Evolutionary conservation across 495 filamentous ascomycete species (phyloP), one percentile per base, ranked within the genome.

Genomic region (Usnea hakonensis): DNA sequence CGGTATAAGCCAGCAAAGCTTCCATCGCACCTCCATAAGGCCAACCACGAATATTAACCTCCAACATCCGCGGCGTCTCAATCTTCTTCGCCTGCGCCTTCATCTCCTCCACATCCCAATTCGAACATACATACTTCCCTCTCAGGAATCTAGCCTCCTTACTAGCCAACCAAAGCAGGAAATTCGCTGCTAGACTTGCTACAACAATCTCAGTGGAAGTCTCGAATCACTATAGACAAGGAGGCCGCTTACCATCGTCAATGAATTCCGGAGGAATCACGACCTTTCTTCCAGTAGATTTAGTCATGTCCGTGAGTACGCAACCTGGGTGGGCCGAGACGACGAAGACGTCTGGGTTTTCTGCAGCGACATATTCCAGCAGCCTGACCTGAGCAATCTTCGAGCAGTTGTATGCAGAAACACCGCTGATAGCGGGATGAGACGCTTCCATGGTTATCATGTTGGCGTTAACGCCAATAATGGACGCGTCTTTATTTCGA

Each of bases 51-150:
- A 52, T 6, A 30, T 33, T 30, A 19, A 16, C 26, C 28, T 32
- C 48, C 48, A 52, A 32, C 8, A 52, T 32, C 2, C 28, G 6
- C 3, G 48, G 17, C 48, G 48, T 32, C 50, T 55, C 68, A 58
- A 70, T 67, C 48, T 62, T 60, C 40, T 67, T 63, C 63, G 64
- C 60, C 40, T 53, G 64, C n/a, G 19, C 67, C 56, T 67, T 67
- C 58, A 84, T 48, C 71, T 83, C 80, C 9, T 81, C 74, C 0
- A 85, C 73, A 63, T 85, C 83, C 82, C 82, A 85, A 33, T 72
- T 70, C 2, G 73, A 73, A 66, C 74, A 78, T 10, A 80, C 67
- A 44, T 79, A 77, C 41, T 76, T 76, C 8, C 81, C 81, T 38
- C 78, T 77, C 9, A 84, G 63, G 64, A 81, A 83, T n/a, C 59